phyloP scores from a whole-genome alignment of 2,329 filamentous ascomycete species.

The Neonectria punicea region DNA sequence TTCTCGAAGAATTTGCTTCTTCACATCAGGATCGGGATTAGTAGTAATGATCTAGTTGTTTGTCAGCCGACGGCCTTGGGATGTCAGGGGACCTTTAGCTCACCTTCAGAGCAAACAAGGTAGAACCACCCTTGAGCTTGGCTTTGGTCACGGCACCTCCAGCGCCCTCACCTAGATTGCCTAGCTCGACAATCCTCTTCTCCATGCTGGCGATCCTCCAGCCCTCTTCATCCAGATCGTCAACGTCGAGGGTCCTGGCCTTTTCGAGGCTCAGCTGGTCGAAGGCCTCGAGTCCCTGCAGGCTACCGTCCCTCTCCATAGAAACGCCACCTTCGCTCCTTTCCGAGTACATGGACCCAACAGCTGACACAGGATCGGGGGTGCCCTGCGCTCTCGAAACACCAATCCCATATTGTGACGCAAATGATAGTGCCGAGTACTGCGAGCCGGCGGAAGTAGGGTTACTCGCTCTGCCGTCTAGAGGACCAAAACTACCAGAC shows the following conservation, averaged over 20 bases:
- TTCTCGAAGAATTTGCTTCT: conserved; percentile 97
- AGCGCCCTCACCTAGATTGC: conserved; percentile 91
- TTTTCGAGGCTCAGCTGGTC: conserved; percentile 85
- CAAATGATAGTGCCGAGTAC: conserved; percentile 85
- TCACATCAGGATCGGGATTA: conserved; percentile 96
- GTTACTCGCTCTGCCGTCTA: conserved; percentile 81
- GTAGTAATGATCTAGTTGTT: conserved; percentile 89
- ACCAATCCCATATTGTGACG: conserved; percentile 76
- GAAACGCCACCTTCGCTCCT: conserved; percentile 77
- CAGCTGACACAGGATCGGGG: conserved; percentile 88
- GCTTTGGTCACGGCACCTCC: conserved; percentile 95
- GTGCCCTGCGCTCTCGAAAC: conserved; percentile 73
- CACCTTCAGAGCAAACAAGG: conserved; percentile 95
- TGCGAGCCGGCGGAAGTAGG: conserved; percentile 89
- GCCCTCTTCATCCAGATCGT: conserved; percentile 93
- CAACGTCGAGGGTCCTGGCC: conserved; percentile 86
- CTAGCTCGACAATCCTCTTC: conserved; percentile 86
- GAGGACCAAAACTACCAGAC: conserved; percentile 82
- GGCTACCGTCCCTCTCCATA: conserved; percentile 86
- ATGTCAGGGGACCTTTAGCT: conserved; percentile 27
- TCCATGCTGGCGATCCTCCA: conserved; percentile 95
- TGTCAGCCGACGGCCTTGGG: conserved; percentile 27
- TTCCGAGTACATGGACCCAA: conserved; percentile 86
- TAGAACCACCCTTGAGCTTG: conserved; percentile 89
- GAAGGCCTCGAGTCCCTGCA: conserved; percentile 80